phyloP scores from a whole-genome alignment of 108 stramenopile genomes.

The Cyclotella kingstonii region DNA sequence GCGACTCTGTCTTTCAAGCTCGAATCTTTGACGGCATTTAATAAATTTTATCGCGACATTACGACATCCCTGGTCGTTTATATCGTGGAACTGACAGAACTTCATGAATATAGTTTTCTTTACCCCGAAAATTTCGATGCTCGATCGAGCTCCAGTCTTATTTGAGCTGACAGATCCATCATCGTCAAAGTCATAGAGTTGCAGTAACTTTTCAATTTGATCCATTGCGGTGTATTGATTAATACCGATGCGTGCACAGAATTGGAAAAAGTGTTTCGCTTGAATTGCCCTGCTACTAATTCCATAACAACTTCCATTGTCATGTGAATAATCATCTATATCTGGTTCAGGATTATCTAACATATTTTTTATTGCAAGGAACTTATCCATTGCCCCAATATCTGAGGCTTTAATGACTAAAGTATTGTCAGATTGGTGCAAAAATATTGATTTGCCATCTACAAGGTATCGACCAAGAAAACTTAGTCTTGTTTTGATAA shows the following conservation, averaged over 20 bases:
- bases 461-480: constrained; percentile 45
- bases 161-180: constrained; percentile 3
- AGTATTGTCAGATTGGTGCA: constrained; percentile 40
- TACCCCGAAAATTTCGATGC: too few species aligned
- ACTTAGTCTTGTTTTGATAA: constrained; percentile 25
- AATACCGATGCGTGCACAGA: constrained; percentile 29
- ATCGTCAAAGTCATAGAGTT: constrained; percentile 10
- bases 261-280: constrained; percentile 4
- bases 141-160: constrained; percentile 9
- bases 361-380: constrained; percentile 13
- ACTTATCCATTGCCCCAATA: constrained; percentile 40
- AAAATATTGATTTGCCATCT: constrained; percentile 5
- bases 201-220: constrained; percentile 20
- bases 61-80: constrained; percentile 30
- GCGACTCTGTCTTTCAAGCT: constrained; percentile 59
- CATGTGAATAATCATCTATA: constrained; percentile 27
- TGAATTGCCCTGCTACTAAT: too few species aligned
- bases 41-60: constrained; percentile 68
- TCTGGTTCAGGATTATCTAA: constrained; percentile 20
- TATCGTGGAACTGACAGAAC: constrained; percentile 30
- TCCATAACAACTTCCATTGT: too few species aligned
- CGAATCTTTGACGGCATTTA: constrained; percentile 38
- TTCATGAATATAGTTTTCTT: constrained; percentile 30
- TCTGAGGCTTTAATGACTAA: constrained; percentile 40
- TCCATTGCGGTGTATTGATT: constrained; percentile 8